Percentiles rank a stretch among this genome's conserved stretches.
These are phyloP conservation scores for Suaeda aralocaspica DNA, from an alignment of 148 eudicot genomes.

Conservation along the genomic window DNA sequence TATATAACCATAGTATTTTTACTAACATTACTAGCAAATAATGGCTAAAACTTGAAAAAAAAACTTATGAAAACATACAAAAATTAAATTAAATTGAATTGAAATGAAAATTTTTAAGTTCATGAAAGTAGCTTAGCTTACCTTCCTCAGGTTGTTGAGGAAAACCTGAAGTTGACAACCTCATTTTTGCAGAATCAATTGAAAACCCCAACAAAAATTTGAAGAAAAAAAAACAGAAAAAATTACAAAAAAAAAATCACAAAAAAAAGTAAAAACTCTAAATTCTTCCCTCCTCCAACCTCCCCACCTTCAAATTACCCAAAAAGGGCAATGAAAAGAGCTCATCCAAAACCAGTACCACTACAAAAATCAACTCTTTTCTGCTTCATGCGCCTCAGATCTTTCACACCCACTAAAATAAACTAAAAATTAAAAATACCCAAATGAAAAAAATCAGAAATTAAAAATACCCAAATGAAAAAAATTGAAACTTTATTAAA, in stretches of 20 bases:
- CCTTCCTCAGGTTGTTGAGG: constrained; percentile 42
- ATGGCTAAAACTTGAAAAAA: too few relatives aligned
- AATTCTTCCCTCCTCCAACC: not conserved
- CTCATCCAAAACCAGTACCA: constrained; percentile 39
- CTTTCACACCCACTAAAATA: constrained; percentile 21
- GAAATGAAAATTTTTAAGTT: not conserved
- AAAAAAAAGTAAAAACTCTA: not conserved
- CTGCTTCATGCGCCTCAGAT: constrained; percentile 39
- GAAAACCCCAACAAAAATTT: constrained; percentile 13
- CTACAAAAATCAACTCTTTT: constrained; percentile 28
- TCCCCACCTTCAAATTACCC: constrained; percentile 16
- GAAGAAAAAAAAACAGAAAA: not conserved
- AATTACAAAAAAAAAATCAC: not conserved
- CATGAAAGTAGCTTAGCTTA: constrained; percentile 27
- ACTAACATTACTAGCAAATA: too few relatives aligned
- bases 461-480: too few relatives aligned
- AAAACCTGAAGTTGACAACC: constrained; percentile 32
- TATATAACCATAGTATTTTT: too few relatives aligned
- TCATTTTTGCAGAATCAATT: constrained; percentile 35
- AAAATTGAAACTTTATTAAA: not conserved
- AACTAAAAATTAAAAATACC: not conserved
- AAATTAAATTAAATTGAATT: not conserved
- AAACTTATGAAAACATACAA: not conserved
- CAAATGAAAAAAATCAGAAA: not conserved
- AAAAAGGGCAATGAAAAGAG: constrained; percentile 3